Conservation (phyloP, 164 flowering plant genomes). For the Santalum album region DNA sequence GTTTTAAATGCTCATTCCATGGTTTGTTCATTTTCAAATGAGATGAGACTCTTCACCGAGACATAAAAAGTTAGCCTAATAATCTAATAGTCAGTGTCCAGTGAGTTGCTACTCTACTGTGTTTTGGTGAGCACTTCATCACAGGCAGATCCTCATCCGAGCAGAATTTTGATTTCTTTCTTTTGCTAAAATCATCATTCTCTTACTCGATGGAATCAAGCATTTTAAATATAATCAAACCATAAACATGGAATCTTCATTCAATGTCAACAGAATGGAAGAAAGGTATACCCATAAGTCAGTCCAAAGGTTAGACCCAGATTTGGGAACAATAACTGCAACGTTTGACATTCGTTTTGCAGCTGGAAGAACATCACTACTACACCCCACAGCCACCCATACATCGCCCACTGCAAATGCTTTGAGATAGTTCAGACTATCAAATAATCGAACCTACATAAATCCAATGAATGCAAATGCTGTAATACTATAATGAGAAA, state of each 20-base stretch:
- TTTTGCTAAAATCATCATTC: too few species aligned
- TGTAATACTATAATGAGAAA: neutral
- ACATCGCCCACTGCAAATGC: constrained; percentile 86
- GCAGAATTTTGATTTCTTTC: too few species aligned
- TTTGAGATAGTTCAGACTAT: constrained; percentile 67
- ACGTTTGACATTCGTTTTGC: constrained; percentile 80
- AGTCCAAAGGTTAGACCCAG: constrained; percentile 95
- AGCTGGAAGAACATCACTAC: constrained; percentile 80
- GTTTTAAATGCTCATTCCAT: too few species aligned
- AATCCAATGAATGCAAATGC: constrained; percentile 6
- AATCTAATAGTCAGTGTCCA: too few species aligned
- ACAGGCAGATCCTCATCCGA: too few species aligned
- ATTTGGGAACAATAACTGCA: constrained; percentile 81
- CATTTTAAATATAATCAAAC: too few species aligned
- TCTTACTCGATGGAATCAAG: too few species aligned
- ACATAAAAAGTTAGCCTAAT: too few species aligned
- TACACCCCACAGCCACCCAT: constrained; percentile 99
- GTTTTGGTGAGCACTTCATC: too few species aligned
- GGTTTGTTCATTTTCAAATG: too few species aligned
- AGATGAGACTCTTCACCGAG: too few species aligned
- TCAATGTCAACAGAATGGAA: neutral
- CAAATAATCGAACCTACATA: constrained; percentile 74
- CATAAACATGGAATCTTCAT: neutral
- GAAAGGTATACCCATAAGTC: constrained; percentile 72
- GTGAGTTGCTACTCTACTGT: too few species aligned